Conservation (phyloP, 1,139 yeast genomes). For the Pichia sp. region DNA sequence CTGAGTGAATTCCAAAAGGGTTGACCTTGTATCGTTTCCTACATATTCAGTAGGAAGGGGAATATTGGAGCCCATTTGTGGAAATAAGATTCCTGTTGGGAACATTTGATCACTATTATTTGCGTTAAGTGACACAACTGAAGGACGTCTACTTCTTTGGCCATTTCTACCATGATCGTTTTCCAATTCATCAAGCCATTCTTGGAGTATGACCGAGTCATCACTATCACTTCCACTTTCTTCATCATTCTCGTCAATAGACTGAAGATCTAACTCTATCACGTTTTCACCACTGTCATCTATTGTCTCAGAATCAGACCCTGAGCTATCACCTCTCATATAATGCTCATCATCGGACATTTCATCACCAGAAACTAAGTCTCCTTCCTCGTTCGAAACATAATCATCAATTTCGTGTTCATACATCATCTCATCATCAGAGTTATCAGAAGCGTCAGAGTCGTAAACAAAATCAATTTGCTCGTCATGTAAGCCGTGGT, state of each 20-base stretch:
- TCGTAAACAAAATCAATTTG: slow-evolving; percentile 16
- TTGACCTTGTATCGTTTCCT: slow-evolving; percentile 3
- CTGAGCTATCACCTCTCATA: slow-evolving; percentile 33
- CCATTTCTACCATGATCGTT: slow-evolving; percentile 20
- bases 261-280: slow-evolving; percentile 36
- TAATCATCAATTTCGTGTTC: slow-evolving; percentile 21
- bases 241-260: slow-evolving; percentile 14
- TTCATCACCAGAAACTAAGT: slow-evolving; percentile 6
- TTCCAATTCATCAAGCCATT: slow-evolving; percentile 27
- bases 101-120: neutral
- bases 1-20: slow-evolving; percentile 22
- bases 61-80: slow-evolving; percentile 6
- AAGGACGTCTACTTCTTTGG: slow-evolving; percentile 23
- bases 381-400: slow-evolving; percentile 13
- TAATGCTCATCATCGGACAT: slow-evolving; percentile 20
- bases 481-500: slow-evolving; percentile 7
- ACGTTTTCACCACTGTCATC: slow-evolving; percentile 51
- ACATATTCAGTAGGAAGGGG: slow-evolving; percentile 16
- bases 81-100: slow-evolving; percentile 7
- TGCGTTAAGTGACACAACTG: neutral
- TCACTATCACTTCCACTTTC: slow-evolving; percentile 21
- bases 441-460: slow-evolving; percentile 4
- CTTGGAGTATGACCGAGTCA: slow-evolving; percentile 17
- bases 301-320: slow-evolving; percentile 45
- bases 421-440: slow-evolving; percentile 22